Conservation (phyloP, 2,329 filamentous ascomycete genomes). For the Sarocladiaceae sp. region DNA sequence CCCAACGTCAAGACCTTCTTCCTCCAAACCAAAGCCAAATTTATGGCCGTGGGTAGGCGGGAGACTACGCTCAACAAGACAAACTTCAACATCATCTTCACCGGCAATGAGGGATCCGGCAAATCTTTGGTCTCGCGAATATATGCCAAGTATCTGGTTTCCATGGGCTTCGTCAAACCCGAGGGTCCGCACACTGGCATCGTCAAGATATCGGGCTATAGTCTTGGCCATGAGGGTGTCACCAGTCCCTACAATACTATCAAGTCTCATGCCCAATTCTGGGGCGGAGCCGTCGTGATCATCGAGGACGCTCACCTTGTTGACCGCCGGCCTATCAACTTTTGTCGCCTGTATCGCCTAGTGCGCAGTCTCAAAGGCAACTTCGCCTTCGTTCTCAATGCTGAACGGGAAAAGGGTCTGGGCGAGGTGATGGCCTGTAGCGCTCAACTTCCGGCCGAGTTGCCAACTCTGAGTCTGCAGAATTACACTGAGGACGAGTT, state of each 20-base stretch:
- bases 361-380: conserved; percentile 20
- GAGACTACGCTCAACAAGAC: conserved; percentile 42
- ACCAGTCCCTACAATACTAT: conserved; percentile 34
- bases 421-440: conserved; percentile 6
- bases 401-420: conserved; percentile 19
- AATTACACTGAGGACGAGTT: conserved; percentile 12
- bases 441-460: conserved; percentile 19
- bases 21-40: conserved; percentile 31
- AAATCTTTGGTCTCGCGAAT: conserved; percentile 56
- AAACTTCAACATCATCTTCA: conserved; percentile 24
- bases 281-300: conserved; percentile 15
- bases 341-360: conserved; percentile 21
- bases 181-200: conserved; percentile 38
- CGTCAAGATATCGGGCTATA: conserved; percentile 20
- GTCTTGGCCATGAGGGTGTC: conserved; percentile 19
- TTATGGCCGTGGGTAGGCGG: conserved; percentile 45
- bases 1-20: conserved; percentile 56
- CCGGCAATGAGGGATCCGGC: conserved; percentile 29
- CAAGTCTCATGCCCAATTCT: conserved; percentile 20
- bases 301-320: conserved; percentile 24
- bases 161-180: conserved; percentile 12
- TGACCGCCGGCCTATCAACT: conserved; percentile 20
- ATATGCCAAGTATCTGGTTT: conserved; percentile 46
- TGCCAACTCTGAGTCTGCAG: conserved; percentile 14
- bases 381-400: conserved; percentile 22